Base-by-base conservation (phyloP, 2,329 filamentous ascomycete species). In the Neonectria ditissima region DNA sequence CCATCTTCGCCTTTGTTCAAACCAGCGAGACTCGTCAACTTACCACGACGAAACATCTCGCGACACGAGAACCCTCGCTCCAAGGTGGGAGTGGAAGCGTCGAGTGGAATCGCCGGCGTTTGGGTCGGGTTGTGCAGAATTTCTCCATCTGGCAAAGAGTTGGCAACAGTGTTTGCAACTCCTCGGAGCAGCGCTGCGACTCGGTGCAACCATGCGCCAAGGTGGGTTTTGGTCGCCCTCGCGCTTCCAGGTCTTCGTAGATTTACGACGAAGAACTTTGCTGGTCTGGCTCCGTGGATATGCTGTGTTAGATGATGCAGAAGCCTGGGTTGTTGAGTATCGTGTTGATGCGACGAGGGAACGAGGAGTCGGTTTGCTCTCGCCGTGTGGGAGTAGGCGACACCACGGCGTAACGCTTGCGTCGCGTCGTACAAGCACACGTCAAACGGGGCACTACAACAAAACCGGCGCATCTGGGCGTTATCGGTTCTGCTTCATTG, bases 71-170 rank as follows among this genome's bases (percentile, higher is more conserved):
- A 51, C 26, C 8, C n/a, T 11, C 54, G 14, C 41, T 16, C 43
- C n/a, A 48, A 43, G 30, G 39, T 13, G 11, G n/a, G 14, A 8
- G 20, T 39, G 54, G 48, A 44, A 57, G 44, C 55, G 45, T 32
- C 24, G 24, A 26, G 24, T 6, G 24, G 24, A 26, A 6, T 26
- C 24, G 4, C 80, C 80, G 5, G 79, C 72, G 28, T 32, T 32
- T 32, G 30, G 8, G 43, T 34, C 53, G 20, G 41, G 30, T 44
- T 26, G 43, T 50, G 44, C 30, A 22, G 32, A 57, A 57, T 57
- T 57, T 28, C 55, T 44, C 32, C 37, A n/a, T 48, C 48, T 57
- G 55, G 55, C 26, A 58, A 58, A 58, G 34, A 24, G 47, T 44
- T 52, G 24, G 20, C 14, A 18, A 34, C 41, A 14, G 41, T 10